Evolutionary conservation across 805 yeast genomes (phyloP).

Genomic region (Ogataea nonfermentans): DNA sequence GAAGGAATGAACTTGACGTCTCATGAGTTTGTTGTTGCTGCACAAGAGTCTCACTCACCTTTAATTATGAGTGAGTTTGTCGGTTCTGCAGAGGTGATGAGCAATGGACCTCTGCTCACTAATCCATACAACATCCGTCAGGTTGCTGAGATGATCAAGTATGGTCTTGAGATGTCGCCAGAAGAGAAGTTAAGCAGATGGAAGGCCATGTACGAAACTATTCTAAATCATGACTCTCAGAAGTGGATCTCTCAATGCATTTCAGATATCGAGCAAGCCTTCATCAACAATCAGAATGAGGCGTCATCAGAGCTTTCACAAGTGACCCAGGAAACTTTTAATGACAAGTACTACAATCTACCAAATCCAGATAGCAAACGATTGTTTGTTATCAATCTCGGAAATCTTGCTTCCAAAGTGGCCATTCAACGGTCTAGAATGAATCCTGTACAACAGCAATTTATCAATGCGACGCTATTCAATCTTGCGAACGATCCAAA

Average conservation of each 20-base stretch:
- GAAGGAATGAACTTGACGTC: constrained; percentile 97
- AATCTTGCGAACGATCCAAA: constrained; percentile 56
- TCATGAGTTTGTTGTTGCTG: constrained; percentile 85
- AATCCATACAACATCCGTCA: constrained; percentile 87
- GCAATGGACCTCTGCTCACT: constrained; percentile 67
- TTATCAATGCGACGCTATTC: constrained; percentile 53
- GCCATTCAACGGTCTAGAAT: constrained; percentile 37
- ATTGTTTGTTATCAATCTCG: constrained; percentile 53
- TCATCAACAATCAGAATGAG: constrained; percentile 39
- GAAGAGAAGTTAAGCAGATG: constrained; percentile 63
- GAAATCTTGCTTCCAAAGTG: constrained; percentile 38
- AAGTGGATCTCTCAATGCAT: constrained; percentile 69
- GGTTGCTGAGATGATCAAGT: constrained; percentile 60
- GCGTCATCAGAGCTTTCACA: constrained; percentile 23
- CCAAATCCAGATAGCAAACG: constrained; percentile 33
- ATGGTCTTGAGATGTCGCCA: constrained; percentile 61
- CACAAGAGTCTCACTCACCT: constrained; percentile 71
- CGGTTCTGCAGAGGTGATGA: constrained; percentile 82
- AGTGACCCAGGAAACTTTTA: constrained; percentile 36
- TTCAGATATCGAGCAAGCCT: constrained; percentile 46
- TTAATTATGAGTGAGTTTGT: constrained; percentile 88
- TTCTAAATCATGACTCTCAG: constrained; percentile 65
- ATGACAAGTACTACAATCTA: constrained; percentile 31
- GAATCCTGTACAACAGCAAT: constrained; percentile 57
- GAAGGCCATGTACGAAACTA: constrained; percentile 56